Percentiles rank a stretch among this genome's conserved stretches.
These are phyloP conservation scores for Brettanomyces anomalus DNA, from an alignment of 805 yeast species.

Conservation along the genomic window DNA sequence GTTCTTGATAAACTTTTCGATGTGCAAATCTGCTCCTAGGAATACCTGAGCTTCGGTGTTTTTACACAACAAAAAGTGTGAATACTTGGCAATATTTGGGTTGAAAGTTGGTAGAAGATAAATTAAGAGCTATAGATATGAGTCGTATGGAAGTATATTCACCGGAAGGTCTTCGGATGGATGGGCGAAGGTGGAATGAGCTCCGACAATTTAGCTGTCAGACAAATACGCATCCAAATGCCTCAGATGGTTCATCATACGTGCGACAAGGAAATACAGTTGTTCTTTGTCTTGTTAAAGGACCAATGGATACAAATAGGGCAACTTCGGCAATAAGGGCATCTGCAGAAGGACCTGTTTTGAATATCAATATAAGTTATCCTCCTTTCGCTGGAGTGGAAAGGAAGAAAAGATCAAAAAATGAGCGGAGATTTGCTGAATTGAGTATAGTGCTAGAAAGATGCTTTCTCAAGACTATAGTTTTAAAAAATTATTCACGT, in stretches of 20 bases:
- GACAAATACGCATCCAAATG: slow-evolving; percentile 78
- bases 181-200: slow-evolving; percentile 95
- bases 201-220: slow-evolving; percentile 72
- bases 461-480: slow-evolving; percentile 66
- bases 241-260: slow-evolving; percentile 87
- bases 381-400: slow-evolving; percentile 78
- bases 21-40: no score
- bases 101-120: no score
- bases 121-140: slow-evolving; percentile 9
- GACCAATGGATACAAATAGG: slow-evolving; percentile 76
- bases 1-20: no score
- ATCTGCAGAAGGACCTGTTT: slow-evolving; percentile 44
- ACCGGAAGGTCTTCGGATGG: slow-evolving; percentile 88
- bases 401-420: slow-evolving; percentile 55
- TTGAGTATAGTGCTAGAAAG: slow-evolving; percentile 56
- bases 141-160: slow-evolving; percentile 72
- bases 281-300: slow-evolving; percentile 75
- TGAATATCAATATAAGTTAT: slow-evolving; percentile 57
- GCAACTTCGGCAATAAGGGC: slow-evolving; percentile 38
- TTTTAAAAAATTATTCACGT: slow-evolving; percentile 69
- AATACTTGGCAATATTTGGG: no score
- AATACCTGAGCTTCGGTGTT: no score
- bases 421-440: slow-evolving; percentile 65
- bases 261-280: slow-evolving; percentile 90
- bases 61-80: no score